phyloP scores from a whole-genome alignment of 78 protist genomes.

The Cavenderia fasciculata region DNA sequence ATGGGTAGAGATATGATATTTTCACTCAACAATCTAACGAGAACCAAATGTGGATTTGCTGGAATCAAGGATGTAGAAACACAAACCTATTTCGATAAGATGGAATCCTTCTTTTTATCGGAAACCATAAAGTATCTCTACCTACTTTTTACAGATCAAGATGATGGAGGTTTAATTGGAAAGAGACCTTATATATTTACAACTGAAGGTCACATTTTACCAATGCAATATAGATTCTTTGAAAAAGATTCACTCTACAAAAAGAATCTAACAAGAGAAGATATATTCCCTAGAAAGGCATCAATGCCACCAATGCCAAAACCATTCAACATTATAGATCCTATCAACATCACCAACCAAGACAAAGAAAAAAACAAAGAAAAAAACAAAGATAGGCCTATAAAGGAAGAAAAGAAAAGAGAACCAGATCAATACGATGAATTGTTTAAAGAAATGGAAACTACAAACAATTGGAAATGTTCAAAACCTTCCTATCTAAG shows the following conservation, averaged over 20 bases:
- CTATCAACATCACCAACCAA: neutral
- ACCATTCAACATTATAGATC: neutral
- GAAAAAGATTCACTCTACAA: neutral
- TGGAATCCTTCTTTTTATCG: slow-evolving; percentile 94
- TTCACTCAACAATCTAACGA: slow-evolving; percentile 9
- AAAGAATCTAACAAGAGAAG: neutral
- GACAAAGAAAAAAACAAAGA: neutral
- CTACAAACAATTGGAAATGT: slow-evolving; percentile 46
- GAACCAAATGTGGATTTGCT: slow-evolving; percentile 85
- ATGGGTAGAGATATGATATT: slow-evolving; percentile 61
- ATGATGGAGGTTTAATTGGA: neutral
- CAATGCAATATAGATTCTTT: slow-evolving; percentile 51
- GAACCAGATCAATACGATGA: neutral
- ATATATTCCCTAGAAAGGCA: neutral
- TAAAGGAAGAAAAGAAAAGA: neutral
- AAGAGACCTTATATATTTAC: slow-evolving; percentile 53
- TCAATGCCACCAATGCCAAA: neutral
- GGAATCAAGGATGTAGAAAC: slow-evolving; percentile 71
- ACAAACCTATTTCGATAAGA: slow-evolving; percentile 70
- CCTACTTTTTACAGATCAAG: slow-evolving; percentile 81
- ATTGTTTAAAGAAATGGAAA: too few relatives aligned
- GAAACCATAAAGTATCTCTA: slow-evolving; percentile 95
- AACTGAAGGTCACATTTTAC: slow-evolving; percentile 85
- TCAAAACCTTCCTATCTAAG: slow-evolving; percentile 24
- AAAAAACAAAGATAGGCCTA: neutral